Percentiles rank a stretch among this genome's conserved stretches.
phyloP scores from a whole-genome alignment of 2,329 filamentous ascomycete genomes.

The Epichloe brachyelytri region DNA sequence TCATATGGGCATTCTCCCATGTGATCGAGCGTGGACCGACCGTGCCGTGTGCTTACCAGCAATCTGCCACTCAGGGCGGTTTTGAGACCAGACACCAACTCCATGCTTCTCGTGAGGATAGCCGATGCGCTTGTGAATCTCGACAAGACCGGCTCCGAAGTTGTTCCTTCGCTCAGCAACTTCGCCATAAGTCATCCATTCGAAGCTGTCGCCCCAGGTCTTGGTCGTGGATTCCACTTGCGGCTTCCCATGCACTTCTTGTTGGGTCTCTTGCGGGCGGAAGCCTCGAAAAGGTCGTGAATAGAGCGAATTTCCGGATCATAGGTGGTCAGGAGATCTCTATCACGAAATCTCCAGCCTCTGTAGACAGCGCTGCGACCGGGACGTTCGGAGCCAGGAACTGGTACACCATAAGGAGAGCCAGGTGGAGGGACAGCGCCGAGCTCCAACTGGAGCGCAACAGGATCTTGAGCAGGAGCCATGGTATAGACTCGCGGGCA shows the following conservation, averaged over 20 bases:
- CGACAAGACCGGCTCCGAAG: conserved; percentile 73
- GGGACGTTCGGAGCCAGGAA: conserved; percentile 62
- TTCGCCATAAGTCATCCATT: conserved; percentile 73
- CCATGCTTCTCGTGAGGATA: conserved; percentile 52
- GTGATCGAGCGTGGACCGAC: neutral
- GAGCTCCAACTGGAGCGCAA: conserved; percentile 39
- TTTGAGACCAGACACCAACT: conserved; percentile 76
- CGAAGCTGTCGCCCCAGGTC: conserved; percentile 59
- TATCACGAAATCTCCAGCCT: conserved; percentile 65
- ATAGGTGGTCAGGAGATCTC: conserved; percentile 54
- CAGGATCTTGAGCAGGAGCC: conserved; percentile 19
- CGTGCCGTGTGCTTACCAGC: conserved; percentile 35
- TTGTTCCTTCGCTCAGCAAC: conserved; percentile 69
- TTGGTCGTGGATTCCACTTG: conserved; percentile 62
- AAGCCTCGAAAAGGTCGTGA: conserved; percentile 68
- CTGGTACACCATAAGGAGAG: conserved; percentile 61
- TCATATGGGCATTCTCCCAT: neutral
- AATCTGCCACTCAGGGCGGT: conserved; percentile 79
- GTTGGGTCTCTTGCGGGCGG: conserved; percentile 49
- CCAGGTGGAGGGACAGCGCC: conserved; percentile 55
- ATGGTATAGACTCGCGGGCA: conserved; percentile 12
- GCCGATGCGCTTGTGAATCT: conserved; percentile 63
- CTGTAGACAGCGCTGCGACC: conserved; percentile 69
- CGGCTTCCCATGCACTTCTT: conserved; percentile 68
- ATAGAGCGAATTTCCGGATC: conserved; percentile 59